Conservation (phyloP, 129 eudicot genomes). For the Calendula officinalis region DNA sequence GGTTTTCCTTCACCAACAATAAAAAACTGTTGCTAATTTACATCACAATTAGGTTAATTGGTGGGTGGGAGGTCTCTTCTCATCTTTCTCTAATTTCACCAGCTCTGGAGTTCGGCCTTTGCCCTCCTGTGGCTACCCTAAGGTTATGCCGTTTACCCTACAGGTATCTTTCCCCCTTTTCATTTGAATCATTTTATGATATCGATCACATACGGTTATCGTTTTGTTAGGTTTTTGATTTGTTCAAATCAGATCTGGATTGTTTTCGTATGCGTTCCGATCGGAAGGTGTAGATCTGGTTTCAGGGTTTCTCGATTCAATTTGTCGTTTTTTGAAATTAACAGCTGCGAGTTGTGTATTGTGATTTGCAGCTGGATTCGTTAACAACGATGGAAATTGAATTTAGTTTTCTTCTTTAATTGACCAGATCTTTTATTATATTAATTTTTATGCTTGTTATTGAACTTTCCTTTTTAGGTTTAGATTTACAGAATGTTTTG, state of each 20-base stretch:
- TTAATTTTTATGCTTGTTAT: not conserved
- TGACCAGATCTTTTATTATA: too few relatives aligned
- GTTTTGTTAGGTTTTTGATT: slow-evolving; percentile 2
- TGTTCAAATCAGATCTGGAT: slow-evolving; percentile 28
- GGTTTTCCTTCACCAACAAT: slow-evolving; percentile 21
- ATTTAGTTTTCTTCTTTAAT: too few relatives aligned
- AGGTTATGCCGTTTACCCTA: slow-evolving; percentile 81
- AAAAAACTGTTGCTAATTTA: not conserved
- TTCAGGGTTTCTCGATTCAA: slow-evolving; percentile 11
- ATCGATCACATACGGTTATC: not conserved
- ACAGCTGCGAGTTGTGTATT: slow-evolving; percentile 1
- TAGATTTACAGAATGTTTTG: not conserved
- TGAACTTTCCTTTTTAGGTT: not conserved
- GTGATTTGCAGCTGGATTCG: slow-evolving; percentile 14
- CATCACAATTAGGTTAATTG: slow-evolving; percentile 5
- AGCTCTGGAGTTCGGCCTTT: slow-evolving; percentile 46
- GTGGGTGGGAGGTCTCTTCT: slow-evolving; percentile 29
- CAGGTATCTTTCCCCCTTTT: slow-evolving; percentile 38
- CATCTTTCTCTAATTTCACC: slow-evolving; percentile 20
- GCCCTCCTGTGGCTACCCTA: slow-evolving; percentile 56
- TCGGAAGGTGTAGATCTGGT: slow-evolving; percentile 25
- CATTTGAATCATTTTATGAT: not conserved
- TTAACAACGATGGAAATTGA: not conserved
- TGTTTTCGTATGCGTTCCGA: not conserved
- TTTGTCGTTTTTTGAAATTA: not conserved